Evolutionary conservation across 2,329 filamentous ascomycete genomes (phyloP), one percentile per base, ranked within the genome.

Genomic region (Microdochium paspali): DNA sequence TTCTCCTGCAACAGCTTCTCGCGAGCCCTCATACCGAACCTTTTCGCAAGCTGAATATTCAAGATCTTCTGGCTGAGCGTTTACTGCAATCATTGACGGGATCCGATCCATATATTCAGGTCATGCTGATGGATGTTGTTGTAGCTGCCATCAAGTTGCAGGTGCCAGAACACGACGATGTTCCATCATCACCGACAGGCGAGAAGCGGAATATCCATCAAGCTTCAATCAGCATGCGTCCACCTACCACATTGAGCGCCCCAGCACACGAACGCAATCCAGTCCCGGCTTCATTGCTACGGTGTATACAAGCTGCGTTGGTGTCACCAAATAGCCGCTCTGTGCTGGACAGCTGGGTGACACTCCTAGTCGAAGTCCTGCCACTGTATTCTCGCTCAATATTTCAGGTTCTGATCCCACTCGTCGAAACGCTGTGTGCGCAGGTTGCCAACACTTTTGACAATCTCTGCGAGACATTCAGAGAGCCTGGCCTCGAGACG

Each of bases 281-380:
- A 3, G 86, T 87, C 20, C 82, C 86, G 2, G 69, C 80, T 15
- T 71, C 83, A 30, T 67, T 98, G n/a, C 76, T 93, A n/a, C 84
- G 87, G 52, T 95, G 88, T 59, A 73, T 98, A 12, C 83, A 89
- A 51, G 80, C 82, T 43, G 93, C 90, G 0, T 83, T 98, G 45
- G 82, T 85, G 47, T 87, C 89, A 3, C 62, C 76, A 2, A 82
- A 74, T 46, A 90, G 87, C 54, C 82, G 88, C 4, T 73, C 82
- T 9, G 84, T 94, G 5, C 71, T 98, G 30, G 90, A 97, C 57
- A 90, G 87, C 61, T 98, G 94, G 94, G 82, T 96, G 10, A 75
- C 79, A 25, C 90, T 98, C 55, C 73, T 98, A 7, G 79, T 82
- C 4, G 86, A 91, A 60, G 87, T 89, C 42, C 70, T 98, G 25